These are phyloP conservation scores for Botrytis medusae DNA, from an alignment of 2,329 filamentous ascomycete species.

Conservation along the genomic window DNA sequence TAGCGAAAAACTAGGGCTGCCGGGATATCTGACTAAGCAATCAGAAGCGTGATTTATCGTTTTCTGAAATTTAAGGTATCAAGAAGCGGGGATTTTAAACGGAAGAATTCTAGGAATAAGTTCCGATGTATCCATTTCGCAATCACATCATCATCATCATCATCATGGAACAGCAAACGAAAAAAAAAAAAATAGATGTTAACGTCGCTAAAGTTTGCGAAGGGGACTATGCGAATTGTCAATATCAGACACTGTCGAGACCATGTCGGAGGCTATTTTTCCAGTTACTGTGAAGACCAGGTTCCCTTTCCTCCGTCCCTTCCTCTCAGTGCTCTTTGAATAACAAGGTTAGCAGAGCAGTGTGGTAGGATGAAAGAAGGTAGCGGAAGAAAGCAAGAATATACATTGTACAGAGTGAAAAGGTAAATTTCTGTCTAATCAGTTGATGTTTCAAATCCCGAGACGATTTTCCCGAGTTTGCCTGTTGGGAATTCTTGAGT, in stretches of 20 bases:
- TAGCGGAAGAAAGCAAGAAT: neutral
- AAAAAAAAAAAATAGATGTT: neutral
- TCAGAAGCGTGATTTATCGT: neutral
- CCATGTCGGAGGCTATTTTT: neutral
- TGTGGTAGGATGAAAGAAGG: neutral
- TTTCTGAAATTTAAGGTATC: neutral
- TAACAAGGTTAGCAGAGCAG: neutral
- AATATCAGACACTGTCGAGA: neutral
- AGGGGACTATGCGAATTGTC: neutral
- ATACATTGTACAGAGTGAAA: neutral
- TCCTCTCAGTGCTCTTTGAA: neutral
- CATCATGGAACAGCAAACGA: neutral
- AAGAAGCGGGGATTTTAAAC: neutral
- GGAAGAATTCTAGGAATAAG: neutral
- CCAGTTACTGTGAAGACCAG: neutral
- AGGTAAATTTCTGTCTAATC: neutral
- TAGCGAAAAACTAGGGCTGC: slow-evolving; percentile 22
- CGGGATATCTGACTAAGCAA: slow-evolving; percentile 3
- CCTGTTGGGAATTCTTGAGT: neutral
- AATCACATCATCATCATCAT: neutral
- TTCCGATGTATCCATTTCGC: neutral
- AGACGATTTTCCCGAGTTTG: slow-evolving; percentile 4
- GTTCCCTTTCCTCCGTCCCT: neutral
- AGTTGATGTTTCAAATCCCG: neutral
- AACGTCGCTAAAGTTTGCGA: neutral